These are phyloP conservation scores for Suhomyces xylopsoci DNA, from an alignment of 805 yeast genomes.

Conservation along the genomic window DNA sequence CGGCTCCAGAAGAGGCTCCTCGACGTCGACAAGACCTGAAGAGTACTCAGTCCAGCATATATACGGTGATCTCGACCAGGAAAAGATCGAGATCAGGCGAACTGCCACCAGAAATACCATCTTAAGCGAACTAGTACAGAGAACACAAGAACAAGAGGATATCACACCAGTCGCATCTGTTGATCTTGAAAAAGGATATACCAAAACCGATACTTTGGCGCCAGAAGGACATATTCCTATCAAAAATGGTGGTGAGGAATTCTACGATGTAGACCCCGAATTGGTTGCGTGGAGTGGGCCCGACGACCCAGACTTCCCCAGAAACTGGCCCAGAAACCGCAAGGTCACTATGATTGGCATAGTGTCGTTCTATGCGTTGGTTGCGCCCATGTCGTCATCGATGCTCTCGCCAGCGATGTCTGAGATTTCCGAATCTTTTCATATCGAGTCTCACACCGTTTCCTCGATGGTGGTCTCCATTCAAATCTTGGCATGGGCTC, in stretches of 20 bases:
- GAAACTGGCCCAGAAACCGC: conserved; percentile 50
- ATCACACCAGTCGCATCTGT: conserved; percentile 19
- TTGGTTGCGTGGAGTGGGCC: conserved; percentile 65
- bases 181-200: conserved; percentile 4
- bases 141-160: conserved; percentile 10
- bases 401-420: conserved; percentile 59
- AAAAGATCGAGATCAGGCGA: conserved; percentile 30
- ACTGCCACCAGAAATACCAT: conserved; percentile 31
- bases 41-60: conserved; percentile 28
- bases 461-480: conserved; percentile 57
- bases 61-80: conserved; percentile 29
- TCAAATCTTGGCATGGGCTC: conserved; percentile 67
- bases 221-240: conserved; percentile 34
- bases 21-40: conserved; percentile 9
- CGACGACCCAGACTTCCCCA: conserved; percentile 56
- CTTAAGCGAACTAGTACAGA: conserved; percentile 14
- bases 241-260: conserved; percentile 51
- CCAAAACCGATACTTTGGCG: conserved; percentile 5
- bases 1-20: conserved; percentile 16
- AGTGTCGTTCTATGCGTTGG: conserved; percentile 53
- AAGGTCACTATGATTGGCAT: conserved; percentile 45
- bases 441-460: conserved; percentile 39
- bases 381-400: conserved; percentile 63
- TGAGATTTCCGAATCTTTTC: conserved; percentile 44
- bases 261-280: conserved; percentile 56